Conservation (phyloP, 208 protist species). For the Trypanosoma avium region DNA sequence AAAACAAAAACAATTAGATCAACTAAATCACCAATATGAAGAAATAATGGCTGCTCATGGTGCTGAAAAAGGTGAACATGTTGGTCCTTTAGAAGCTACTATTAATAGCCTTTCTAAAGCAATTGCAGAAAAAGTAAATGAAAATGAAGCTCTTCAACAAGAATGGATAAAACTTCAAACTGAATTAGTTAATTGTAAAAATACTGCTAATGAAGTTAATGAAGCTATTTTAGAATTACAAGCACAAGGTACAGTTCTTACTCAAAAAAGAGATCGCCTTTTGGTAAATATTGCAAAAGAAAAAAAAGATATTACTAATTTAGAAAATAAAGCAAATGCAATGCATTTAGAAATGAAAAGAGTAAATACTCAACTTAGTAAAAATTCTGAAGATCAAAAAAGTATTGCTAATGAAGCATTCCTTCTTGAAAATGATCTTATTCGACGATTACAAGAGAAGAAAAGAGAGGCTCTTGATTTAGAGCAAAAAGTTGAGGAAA, state of each 20-base stretch:
- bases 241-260: constrained; percentile 86
- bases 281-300: constrained; percentile 66
- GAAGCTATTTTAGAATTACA: constrained; percentile 88
- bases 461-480: constrained; percentile 90
- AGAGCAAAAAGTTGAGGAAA: constrained; percentile 85
- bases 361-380: constrained; percentile 90
- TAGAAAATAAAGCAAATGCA: constrained; percentile 84
- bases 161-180: constrained; percentile 95
- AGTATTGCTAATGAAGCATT: constrained; percentile 89
- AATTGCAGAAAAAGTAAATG: constrained; percentile 86
- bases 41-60: constrained; percentile 69
- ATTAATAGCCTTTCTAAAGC: constrained; percentile 94
- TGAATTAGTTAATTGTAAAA: constrained; percentile 93
- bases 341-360: constrained; percentile 94
- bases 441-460: constrained; percentile 86
- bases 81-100: constrained; percentile 94
- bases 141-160: constrained; percentile 93
- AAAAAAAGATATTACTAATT: constrained; percentile 69
- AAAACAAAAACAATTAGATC: constrained; percentile 96
- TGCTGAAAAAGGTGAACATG: constrained; percentile 82
- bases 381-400: constrained; percentile 76
- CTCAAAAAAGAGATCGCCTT: constrained; percentile 90
- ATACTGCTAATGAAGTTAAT: constrained; percentile 82
- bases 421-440: constrained; percentile 90
- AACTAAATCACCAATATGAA: constrained; percentile 95